Evolutionary conservation across 495 filamentous ascomycete genomes (phyloP).

Genomic region (Aspergillus indologenus): DNA sequence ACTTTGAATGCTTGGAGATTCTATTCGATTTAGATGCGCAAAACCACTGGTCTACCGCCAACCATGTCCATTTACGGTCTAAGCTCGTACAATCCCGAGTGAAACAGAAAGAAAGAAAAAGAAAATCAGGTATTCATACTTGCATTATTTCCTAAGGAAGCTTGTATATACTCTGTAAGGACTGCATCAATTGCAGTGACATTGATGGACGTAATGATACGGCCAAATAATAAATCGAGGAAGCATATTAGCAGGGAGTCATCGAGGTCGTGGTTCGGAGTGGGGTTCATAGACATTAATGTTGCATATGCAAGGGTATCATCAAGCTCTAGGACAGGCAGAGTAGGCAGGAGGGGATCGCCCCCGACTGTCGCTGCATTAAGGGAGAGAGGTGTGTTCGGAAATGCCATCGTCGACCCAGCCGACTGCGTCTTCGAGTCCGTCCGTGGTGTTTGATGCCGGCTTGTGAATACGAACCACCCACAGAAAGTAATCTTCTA

Average conservation of each 20-base stretch:
- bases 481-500: constrained; percentile 68
- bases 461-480: constrained; percentile 61
- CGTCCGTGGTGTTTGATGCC: constrained; percentile 25
- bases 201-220: constrained; percentile 11
- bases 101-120: background rate
- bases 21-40: too few species aligned
- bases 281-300: constrained; percentile 1
- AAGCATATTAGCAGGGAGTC: background rate
- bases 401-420: constrained; percentile 23
- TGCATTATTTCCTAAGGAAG: background rate
- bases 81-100: background rate
- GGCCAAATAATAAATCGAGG: background rate
- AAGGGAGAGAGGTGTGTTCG: constrained; percentile 15
- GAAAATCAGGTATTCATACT: background rate
- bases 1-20: too few species aligned
- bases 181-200: background rate
- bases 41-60: background rate
- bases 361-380: constrained; percentile 1
- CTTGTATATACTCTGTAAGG: constrained; percentile 6
- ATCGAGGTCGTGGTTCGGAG: constrained; percentile 8
- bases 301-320: constrained; percentile 16
- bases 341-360: background rate
- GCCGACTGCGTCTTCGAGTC: constrained; percentile 14
- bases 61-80: background rate
- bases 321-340: constrained; percentile 2